Evolutionary conservation across 306 rosid species (phyloP).

Genomic region (Erythrophleum fordii): DNA sequence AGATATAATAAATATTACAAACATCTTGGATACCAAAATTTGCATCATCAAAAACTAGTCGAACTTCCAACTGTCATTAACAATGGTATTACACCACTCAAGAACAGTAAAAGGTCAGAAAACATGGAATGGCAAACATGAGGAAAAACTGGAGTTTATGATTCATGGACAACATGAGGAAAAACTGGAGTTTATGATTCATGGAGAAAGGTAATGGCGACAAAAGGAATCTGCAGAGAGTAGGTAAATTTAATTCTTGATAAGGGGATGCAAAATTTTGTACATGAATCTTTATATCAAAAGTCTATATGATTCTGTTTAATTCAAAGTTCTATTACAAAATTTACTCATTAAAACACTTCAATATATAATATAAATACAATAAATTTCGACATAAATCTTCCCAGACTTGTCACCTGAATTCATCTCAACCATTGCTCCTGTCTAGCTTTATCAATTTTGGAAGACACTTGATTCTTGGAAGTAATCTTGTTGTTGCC

Average conservation of each 20-base stretch:
- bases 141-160: conserved; percentile 3
- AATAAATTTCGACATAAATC: conserved; percentile 41
- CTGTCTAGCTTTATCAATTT: conserved; percentile 38
- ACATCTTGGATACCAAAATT: too few species aligned
- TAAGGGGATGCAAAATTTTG: conserved; percentile 26
- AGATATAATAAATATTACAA: too few species aligned
- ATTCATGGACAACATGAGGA: not conserved
- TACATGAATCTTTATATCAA: conserved; percentile 38
- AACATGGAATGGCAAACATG: not conserved
- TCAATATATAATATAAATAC: conserved; percentile 38
- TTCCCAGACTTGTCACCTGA: conserved; percentile 48
- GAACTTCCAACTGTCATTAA: conserved; percentile 20
- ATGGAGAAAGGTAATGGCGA: not conserved
- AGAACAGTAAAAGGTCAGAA: not conserved
- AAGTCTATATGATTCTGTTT: conserved; percentile 19
- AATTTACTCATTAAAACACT: conserved; percentile 41
- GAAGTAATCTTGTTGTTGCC: conserved; percentile 38
- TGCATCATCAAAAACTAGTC: conserved; percentile 8
- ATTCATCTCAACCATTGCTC: conserved; percentile 43
- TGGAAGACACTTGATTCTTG: conserved; percentile 13
- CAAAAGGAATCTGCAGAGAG: not conserved
- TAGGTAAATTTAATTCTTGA: not conserved
- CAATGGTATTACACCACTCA: not conserved
- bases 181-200: not conserved
- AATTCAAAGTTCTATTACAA: conserved; percentile 36